Conservation (phyloP, 2,329 filamentous ascomycete genomes). For the Fusarium haematococcum region DNA sequence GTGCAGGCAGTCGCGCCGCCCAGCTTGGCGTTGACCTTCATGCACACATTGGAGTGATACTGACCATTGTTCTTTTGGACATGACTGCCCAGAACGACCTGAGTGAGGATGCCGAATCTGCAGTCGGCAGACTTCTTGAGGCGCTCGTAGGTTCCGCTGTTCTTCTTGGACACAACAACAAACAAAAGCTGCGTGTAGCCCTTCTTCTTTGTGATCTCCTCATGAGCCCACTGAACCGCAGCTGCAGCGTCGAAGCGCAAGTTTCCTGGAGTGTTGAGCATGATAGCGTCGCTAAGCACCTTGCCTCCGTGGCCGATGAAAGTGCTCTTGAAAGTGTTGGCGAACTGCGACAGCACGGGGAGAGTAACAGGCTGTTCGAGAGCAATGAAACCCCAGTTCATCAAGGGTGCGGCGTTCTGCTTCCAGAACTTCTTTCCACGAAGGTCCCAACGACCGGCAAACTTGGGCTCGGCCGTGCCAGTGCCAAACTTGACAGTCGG, state of each 20-base stretch:
- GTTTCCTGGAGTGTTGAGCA: slow-evolving; percentile 49
- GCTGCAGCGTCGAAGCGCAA: slow-evolving; percentile 58
- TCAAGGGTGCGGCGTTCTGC: slow-evolving; percentile 71
- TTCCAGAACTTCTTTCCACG: slow-evolving; percentile 80
- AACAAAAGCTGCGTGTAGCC: slow-evolving; percentile 80
- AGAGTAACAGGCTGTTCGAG: slow-evolving; percentile 67
- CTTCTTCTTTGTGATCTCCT: slow-evolving; percentile 64
- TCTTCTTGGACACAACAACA: slow-evolving; percentile 79
- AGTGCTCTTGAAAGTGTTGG: slow-evolving; percentile 55
- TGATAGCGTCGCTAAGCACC: slow-evolving; percentile 49
- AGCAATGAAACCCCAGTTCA: slow-evolving; percentile 80
- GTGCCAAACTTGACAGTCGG: slow-evolving; percentile 78
- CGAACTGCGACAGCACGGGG: slow-evolving; percentile 47
- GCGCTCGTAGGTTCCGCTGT: slow-evolving; percentile 79
- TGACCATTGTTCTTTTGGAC: slow-evolving; percentile 78
- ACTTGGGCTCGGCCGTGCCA: slow-evolving; percentile 69
- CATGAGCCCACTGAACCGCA: slow-evolving; percentile 58
- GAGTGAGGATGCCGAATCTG: slow-evolving; percentile 84
- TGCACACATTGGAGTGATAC: slow-evolving; percentile 92
- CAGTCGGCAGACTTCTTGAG: slow-evolving; percentile 93
- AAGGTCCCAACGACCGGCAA: slow-evolving; percentile 86
- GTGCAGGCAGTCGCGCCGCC: slow-evolving; percentile 79
- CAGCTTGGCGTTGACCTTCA: slow-evolving; percentile 98
- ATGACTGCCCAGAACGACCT: slow-evolving; percentile 80
- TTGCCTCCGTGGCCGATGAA: slow-evolving; percentile 65